Evolutionary conservation across 2,329 filamentous ascomycete genomes (phyloP).

Genomic region (Fusarium circinatum): DNA sequence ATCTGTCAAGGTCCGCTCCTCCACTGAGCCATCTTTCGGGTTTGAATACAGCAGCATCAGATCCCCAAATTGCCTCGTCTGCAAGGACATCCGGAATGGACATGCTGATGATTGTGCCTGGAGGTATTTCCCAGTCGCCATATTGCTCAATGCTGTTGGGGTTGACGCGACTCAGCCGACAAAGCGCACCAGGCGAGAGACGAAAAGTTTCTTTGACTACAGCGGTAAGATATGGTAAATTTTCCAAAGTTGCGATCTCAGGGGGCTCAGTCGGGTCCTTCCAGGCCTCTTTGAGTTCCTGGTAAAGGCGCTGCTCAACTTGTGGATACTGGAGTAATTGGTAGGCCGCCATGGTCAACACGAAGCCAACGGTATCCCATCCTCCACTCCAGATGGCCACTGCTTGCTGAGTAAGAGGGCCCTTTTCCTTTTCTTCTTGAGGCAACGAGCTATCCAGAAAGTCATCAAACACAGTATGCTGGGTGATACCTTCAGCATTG

Average conservation of each 20-base stretch:
- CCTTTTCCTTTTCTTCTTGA: not conserved
- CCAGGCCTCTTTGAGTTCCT: not conserved
- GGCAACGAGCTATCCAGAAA: not conserved
- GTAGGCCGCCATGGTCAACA: not conserved
- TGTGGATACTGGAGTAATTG: not conserved
- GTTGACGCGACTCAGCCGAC: not conserved
- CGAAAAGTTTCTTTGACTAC: not conserved
- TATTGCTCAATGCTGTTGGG: not conserved
- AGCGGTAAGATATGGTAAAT: not conserved
- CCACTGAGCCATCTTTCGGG: not conserved
- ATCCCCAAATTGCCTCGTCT: not conserved
- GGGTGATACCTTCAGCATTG: not conserved
- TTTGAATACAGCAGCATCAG: not conserved
- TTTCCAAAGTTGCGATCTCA: not conserved
- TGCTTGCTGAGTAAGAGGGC: constrained; percentile 1
- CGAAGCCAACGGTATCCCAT: constrained; percentile 3
- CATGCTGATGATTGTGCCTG: constrained; percentile 3
- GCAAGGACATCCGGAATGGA: not conserved
- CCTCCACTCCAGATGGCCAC: constrained; percentile 8
- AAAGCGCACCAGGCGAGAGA: not conserved
- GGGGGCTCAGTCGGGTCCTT: not conserved
- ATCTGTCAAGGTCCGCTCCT: not conserved
- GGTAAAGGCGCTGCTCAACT: not conserved
- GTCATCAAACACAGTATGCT: not conserved
- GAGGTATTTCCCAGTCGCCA: not conserved